Evolutionary conservation across 1,139 yeast genomes (phyloP).

Genomic region (Arxiozyma bovina): DNA sequence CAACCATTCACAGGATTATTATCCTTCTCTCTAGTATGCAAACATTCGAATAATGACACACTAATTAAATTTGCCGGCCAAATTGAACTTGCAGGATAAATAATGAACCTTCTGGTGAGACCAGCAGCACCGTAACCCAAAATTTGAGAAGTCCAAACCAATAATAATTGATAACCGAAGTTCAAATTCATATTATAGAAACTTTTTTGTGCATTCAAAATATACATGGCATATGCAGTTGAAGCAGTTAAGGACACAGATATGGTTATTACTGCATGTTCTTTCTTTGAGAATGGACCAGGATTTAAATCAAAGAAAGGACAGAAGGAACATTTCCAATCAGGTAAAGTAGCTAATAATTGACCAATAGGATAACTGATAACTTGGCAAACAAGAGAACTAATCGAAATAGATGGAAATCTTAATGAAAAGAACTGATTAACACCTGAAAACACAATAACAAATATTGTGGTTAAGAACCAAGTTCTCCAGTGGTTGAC

Average conservation of each 20-base stretch:
- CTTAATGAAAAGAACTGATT: slow-evolving; percentile 45
- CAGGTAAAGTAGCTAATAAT: slow-evolving; percentile 37
- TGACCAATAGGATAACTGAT: slow-evolving; percentile 46
- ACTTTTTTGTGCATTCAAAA: slow-evolving; percentile 45
- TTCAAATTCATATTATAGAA: slow-evolving; percentile 37
- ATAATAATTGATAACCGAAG: slow-evolving; percentile 39
- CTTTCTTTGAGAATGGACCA: slow-evolving; percentile 55
- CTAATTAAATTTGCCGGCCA: slow-evolving; percentile 37
- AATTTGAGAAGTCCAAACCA: slow-evolving; percentile 47
- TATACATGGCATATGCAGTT: slow-evolving; percentile 49
- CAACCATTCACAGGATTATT: slow-evolving; percentile 36
- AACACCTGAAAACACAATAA: slow-evolving; percentile 44
- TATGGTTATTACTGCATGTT: slow-evolving; percentile 49
- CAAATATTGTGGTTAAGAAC: slow-evolving; percentile 39
- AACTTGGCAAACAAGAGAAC: slow-evolving; percentile 45
- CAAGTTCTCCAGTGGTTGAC: slow-evolving; percentile 47
- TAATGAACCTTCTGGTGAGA: slow-evolving; percentile 33
- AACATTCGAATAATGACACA: slow-evolving; percentile 33
- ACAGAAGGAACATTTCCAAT: slow-evolving; percentile 21
- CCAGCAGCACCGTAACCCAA: slow-evolving; percentile 56
- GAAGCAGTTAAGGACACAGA: slow-evolving; percentile 43
- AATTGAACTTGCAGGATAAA: slow-evolving; percentile 32
- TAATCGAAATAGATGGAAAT: slow-evolving; percentile 38
- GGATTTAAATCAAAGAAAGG: slow-evolving; percentile 36
- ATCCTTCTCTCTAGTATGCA: slow-evolving; percentile 30